Conservation (phyloP, 345 rosid genomes). For the Eutrema japonicum region DNA sequence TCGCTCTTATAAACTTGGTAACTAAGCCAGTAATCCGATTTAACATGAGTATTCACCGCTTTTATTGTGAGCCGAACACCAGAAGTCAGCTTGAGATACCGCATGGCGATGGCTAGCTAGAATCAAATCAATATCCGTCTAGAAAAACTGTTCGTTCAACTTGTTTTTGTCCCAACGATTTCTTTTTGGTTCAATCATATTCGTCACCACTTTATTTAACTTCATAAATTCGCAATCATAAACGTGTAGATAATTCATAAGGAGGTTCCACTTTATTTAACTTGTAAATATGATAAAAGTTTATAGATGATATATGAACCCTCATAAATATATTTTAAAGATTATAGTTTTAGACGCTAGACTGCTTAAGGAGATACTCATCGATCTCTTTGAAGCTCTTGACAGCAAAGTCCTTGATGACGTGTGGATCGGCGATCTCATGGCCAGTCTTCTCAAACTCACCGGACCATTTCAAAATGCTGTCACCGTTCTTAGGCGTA, state of each 20-base stretch:
- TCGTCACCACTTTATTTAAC: too few relatives aligned
- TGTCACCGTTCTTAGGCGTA: constrained; percentile 71
- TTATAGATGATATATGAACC: constrained; percentile 8
- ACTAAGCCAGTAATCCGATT: too few relatives aligned
- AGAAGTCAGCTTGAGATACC: too few relatives aligned
- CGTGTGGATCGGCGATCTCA: constrained; percentile 68
- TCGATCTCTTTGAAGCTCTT: constrained; percentile 81
- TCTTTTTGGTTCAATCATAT: too few relatives aligned
- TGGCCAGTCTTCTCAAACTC: constrained; percentile 75
- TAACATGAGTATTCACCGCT: too few relatives aligned
- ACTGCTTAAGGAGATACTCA: constrained; percentile 53
- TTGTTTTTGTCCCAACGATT: too few relatives aligned
- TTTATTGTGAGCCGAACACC: too few relatives aligned
- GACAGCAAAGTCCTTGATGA: constrained; percentile 73
- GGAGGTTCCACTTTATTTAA: constrained; percentile 31
- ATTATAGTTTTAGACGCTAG: constrained; percentile 5
- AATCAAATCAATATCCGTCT: too few relatives aligned
- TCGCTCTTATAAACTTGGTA: too few relatives aligned
- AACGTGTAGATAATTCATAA: constrained; percentile 1
- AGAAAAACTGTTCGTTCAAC: too few relatives aligned
- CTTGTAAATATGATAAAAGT: neutral
- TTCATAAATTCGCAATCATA: too few relatives aligned
- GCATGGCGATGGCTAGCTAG: too few relatives aligned
- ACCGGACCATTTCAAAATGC: constrained; percentile 77
- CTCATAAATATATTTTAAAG: neutral